Base-by-base conservation (phyloP, 208 protist species). In the Acanthamoeba castellanii region DNA sequence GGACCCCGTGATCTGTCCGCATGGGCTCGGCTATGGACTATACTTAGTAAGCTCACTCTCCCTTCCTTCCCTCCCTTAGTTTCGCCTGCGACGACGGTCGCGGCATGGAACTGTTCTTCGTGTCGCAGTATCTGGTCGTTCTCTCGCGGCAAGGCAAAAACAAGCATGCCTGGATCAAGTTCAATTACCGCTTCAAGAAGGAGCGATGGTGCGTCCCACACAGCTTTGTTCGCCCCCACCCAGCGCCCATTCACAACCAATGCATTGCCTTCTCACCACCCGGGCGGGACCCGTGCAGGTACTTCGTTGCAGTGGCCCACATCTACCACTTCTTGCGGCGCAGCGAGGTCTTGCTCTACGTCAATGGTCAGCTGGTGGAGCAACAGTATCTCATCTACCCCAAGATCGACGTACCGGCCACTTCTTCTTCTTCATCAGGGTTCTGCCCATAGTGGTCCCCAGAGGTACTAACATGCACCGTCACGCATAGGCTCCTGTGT, bases 301-400 rank as follows among this genome's bases (percentile, higher is more conserved):
- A 94, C 45, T 94, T 94, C 34, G n/a, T 94, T 32, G 34, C 90
- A 5, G 70, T 94, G 25, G 81, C 90, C 20, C 90, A 94, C 32
- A 42, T 94, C 45, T 94, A 94, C 45, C 59, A 82, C 30, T 94
- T 94, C 70, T n/a, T 94, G 66, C 34, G 90, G 42, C 64, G 90
- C 1, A 94, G 90, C 70, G 90, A 94, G 50, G 70, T 94, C 14
- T 57, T 32, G 11, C 90, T 94, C 70, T 94, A 94, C 55, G 47
- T 94, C 42, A 94, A 94, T 20, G 90, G 90, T 0, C 45, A 94
- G 37, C 13, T 66, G 90, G 50, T 94, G 22, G 90, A 94, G 32
- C 59, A 82, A 34, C 90, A 94, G 32, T 82, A 76, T 32, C 90
- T 94, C 11, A 66, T 82, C 90, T 94, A 84, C 50, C 90, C 90